Evolutionary conservation across 768 basidiomycete genomes (phyloP).

Genomic region (Infundibulicybe gibba): DNA sequence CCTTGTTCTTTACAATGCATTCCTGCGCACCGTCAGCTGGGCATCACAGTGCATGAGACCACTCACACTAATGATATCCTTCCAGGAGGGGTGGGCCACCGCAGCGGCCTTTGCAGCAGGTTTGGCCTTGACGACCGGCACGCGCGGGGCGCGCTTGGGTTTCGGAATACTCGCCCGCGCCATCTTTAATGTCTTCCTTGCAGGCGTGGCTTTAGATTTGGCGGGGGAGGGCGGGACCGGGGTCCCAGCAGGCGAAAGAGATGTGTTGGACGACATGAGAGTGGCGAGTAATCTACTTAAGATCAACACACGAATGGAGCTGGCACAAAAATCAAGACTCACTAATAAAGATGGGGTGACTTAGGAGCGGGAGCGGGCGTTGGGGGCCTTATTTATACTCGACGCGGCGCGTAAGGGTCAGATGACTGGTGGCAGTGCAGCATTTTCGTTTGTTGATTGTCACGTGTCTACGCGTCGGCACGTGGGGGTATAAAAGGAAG

Average conservation of each 20-base stretch:
- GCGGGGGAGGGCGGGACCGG: slow-evolving; percentile 14
- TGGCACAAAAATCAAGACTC: not conserved
- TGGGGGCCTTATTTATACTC: slow-evolving; percentile 27
- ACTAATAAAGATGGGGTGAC: slow-evolving; percentile 4
- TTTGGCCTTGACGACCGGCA: slow-evolving; percentile 21
- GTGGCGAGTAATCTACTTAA: no score
- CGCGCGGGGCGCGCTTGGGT: no score
- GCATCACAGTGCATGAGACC: not conserved
- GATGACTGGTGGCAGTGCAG: slow-evolving; percentile 33
- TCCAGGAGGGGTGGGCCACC: slow-evolving; percentile 45
- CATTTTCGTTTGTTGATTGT: slow-evolving; percentile 37
- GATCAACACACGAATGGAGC: no score
- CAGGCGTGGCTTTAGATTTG: slow-evolving; percentile 12
- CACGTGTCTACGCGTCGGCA: slow-evolving; percentile 12
- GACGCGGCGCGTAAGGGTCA: slow-evolving; percentile 13
- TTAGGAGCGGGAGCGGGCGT: not conserved
- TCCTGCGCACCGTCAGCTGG: slow-evolving; percentile 42
- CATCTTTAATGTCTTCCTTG: slow-evolving; percentile 13
- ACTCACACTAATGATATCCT: slow-evolving; percentile 49
- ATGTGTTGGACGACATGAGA: slow-evolving; percentile 20
- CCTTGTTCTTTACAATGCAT: slow-evolving; percentile 63
- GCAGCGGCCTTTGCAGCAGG: slow-evolving; percentile 22
- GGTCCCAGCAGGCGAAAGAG: slow-evolving; percentile 16
- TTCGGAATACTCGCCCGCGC: not conserved
- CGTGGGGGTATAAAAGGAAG: slow-evolving; percentile 10